These are phyloP conservation scores for Globisporangium megalacanthum DNA, from an alignment of 352 stramenopile genomes.

Conservation along the genomic window DNA sequence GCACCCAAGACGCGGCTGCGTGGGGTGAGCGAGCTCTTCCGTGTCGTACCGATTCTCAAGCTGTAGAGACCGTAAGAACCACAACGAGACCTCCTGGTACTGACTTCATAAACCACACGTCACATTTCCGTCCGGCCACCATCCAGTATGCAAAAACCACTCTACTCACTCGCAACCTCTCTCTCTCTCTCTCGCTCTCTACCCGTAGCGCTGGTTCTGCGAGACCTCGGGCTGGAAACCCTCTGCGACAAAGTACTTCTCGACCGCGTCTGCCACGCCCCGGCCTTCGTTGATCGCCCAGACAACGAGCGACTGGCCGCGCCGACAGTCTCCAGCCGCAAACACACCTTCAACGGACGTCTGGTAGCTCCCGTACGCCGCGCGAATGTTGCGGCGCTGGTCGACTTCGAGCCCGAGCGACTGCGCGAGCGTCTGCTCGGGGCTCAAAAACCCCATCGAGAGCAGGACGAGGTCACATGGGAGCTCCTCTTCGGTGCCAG, in stretches of 20 bases:
- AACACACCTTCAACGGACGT: constrained; percentile 96
- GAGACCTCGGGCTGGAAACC: constrained; percentile 74
- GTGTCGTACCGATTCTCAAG: constrained; percentile 25
- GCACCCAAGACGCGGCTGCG: constrained; percentile 4
- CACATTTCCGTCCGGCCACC: no score
- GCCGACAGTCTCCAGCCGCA: constrained; percentile 95
- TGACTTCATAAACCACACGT: no score
- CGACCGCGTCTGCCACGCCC: constrained; percentile 85
- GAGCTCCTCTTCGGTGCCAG: constrained; percentile 91
- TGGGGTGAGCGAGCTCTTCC: constrained; percentile 10
- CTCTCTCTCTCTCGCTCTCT: constrained; percentile 5
- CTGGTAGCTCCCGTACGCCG: constrained; percentile 92
- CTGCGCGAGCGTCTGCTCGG: constrained; percentile 89
- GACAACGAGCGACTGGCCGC: constrained; percentile 96
- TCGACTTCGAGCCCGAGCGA: constrained; percentile 90
- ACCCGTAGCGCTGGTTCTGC: constrained; percentile 76
- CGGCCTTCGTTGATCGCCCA: constrained; percentile 98
- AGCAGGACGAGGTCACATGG: constrained; percentile 94
- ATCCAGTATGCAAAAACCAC: no score
- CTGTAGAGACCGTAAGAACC: constrained; percentile 7
- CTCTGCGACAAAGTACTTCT: constrained; percentile 80
- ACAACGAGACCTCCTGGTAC: no score
- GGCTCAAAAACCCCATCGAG: constrained; percentile 97
- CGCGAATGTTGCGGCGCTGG: constrained; percentile 92
- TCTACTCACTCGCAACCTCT: no score